These are phyloP conservation scores for Cryptococcus sp. DNA, from an alignment of 1,284 basidiomycete species.

Conservation along the genomic window DNA sequence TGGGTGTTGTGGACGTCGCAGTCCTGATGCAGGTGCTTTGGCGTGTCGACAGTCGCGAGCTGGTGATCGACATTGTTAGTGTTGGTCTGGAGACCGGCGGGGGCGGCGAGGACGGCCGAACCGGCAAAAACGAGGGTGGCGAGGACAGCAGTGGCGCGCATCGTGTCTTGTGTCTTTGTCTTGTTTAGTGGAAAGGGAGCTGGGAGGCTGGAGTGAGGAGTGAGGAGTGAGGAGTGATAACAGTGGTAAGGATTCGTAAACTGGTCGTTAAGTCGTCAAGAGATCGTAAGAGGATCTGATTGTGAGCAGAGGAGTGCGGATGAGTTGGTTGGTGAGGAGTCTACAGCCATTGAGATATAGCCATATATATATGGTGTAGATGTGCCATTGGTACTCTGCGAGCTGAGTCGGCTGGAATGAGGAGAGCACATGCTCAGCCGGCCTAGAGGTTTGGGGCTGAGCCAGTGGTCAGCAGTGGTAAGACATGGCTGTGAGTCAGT, in stretches of 20 bases:
- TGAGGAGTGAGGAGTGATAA: neutral
- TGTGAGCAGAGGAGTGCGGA: neutral
- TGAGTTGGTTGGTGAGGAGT: no score
- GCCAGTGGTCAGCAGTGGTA: no score
- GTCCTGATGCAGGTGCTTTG: conserved; percentile 18
- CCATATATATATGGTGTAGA: no score
- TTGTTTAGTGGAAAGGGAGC: neutral
- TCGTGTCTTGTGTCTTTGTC: neutral
- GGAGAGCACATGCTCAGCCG: no score
- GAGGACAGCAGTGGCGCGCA: conserved; percentile 12
- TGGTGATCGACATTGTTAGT: conserved; percentile 11
- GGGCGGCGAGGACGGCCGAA: conserved; percentile 2
- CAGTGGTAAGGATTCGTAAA: conserved; percentile 8
- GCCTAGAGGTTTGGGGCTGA: no score
- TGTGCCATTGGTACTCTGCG: no score
- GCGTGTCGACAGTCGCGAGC: conserved; percentile 9
- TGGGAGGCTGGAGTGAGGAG: neutral
- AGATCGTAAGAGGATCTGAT: neutral
- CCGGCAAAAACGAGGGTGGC: conserved; percentile 8
- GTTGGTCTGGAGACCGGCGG: conserved; percentile 4
- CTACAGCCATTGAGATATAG: no score
- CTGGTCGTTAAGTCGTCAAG: neutral
- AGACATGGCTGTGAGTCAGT: no score
- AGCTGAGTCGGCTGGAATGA: no score
- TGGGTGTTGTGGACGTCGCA: conserved; percentile 17